Evolutionary conservation across 23 red algal species (phyloP).

Genomic region (Gracilariopsis chorda): DNA sequence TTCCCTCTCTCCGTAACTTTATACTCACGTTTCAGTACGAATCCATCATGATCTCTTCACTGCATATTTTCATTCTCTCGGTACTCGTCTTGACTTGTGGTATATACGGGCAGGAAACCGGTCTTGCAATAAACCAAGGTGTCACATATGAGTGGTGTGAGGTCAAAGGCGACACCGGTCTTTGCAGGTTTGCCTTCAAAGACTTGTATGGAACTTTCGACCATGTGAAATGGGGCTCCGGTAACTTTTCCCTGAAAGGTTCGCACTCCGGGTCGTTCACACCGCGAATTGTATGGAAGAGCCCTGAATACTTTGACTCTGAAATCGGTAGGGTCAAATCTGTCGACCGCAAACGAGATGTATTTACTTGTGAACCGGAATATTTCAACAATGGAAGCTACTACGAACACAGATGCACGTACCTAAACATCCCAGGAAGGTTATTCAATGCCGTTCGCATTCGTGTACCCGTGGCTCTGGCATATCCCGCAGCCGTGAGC

Average conservation of each 20-base stretch:
- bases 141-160: conserved; percentile 16
- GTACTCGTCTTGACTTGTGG: too few species aligned
- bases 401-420: background rate
- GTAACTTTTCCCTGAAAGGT: background rate
- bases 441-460: background rate
- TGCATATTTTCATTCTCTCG: too few species aligned
- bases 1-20: too few species aligned
- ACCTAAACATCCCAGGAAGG: background rate
- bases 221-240: background rate
- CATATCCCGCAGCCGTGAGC: background rate
- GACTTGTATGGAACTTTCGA: background rate
- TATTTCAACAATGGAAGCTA: background rate
- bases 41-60: too few species aligned
- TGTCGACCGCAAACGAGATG: background rate
- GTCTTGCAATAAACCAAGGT: background rate
- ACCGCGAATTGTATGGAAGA: background rate
- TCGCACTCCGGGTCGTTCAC: background rate
- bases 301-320: background rate
- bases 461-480: background rate
- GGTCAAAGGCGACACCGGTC: background rate
- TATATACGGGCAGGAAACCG: too few species aligned
- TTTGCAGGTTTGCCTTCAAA: background rate
- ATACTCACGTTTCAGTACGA: too few species aligned
- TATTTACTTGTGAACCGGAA: background rate
- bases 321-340: background rate